A percentile compares a stretch with the other conserved stretches of the same genome.
Conservation (phyloP, 192 early-diverging fungal species). For the Podila epicladia region DNA sequence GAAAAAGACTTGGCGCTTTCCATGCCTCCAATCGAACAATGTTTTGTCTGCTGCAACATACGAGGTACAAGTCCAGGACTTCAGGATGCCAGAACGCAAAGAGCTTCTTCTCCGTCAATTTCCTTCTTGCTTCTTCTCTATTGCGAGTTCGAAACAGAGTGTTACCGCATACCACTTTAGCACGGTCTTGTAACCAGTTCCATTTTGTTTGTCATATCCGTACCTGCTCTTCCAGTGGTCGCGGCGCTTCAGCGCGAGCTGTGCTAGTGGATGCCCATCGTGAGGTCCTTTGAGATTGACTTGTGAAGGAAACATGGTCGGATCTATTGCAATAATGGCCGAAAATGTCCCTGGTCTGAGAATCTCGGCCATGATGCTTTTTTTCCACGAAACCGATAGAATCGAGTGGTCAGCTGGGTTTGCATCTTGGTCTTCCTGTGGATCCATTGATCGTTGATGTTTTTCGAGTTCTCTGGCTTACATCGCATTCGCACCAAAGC, state of each 20-base stretch:
- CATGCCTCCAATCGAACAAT: not conserved
- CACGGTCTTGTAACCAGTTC: not conserved
- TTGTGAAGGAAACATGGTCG: constrained; percentile 6
- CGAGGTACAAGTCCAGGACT: constrained; percentile 56
- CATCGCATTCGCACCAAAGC: not conserved
- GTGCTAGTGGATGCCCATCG: not conserved
- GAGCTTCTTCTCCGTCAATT: constrained; percentile 21
- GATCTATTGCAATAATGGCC: constrained; percentile 19
- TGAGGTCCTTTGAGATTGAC: not conserved
- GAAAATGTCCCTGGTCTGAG: constrained; percentile 16
- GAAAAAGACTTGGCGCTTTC: not conserved
- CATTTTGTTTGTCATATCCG: not conserved
- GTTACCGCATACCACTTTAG: not conserved
- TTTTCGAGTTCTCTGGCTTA: not conserved
- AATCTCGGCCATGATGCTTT: constrained; percentile 12
- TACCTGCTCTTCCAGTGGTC: constrained; percentile 53
- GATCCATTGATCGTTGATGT: no score
- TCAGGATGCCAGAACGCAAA: constrained; percentile 53
- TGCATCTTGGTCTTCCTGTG: no score
- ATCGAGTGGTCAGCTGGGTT: no score
- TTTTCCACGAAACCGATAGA: not conserved
- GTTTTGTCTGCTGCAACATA: constrained; percentile 15
- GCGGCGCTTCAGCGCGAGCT: constrained; percentile 26
- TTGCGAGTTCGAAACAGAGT: not conserved
- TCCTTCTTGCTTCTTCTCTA: constrained; percentile 32